phyloP scores from a whole-genome alignment of 1,284 basidiomycete genomes.

The Phellinidium pouzarii region DNA sequence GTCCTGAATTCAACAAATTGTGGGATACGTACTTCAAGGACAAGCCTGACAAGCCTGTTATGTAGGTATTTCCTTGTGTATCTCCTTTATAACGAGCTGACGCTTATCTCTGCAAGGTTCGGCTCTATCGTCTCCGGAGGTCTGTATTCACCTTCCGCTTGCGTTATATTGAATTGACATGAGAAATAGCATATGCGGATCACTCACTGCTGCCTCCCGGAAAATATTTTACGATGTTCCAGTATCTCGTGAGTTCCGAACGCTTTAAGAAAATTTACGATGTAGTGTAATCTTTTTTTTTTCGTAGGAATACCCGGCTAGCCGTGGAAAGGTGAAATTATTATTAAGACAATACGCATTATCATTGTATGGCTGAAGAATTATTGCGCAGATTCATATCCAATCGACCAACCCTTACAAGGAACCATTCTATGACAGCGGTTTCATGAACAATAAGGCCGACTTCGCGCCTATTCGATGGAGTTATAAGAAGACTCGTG shows the following conservation, averaged over 20 bases:
- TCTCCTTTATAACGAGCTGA: neutral
- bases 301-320: conserved; percentile 53
- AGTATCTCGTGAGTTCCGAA: conserved; percentile 44
- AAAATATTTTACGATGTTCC: conserved; percentile 72
- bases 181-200: conserved; percentile 51
- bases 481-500: conserved; percentile 71
- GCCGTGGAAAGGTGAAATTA: conserved; percentile 48
- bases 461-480: conserved; percentile 71
- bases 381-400: conserved; percentile 51
- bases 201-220: conserved; percentile 62
- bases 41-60: conserved; percentile 71
- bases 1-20: conserved; percentile 63
- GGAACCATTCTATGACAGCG: conserved; percentile 60
- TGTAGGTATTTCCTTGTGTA: conserved; percentile 31
- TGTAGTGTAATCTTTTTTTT: neutral
- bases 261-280: conserved; percentile 2
- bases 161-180: neutral
- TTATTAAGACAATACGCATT: neutral
- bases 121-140: conserved; percentile 58
- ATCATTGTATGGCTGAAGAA: conserved; percentile 14
- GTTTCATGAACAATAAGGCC: conserved; percentile 72
- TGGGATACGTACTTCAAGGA: conserved; percentile 68
- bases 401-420: conserved; percentile 52
- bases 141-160: conserved; percentile 19
- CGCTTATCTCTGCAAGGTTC: conserved; percentile 37